phyloP scores from a whole-genome alignment of 2,329 filamentous ascomycete genomes.

The Sporothrix euskadiensis region DNA sequence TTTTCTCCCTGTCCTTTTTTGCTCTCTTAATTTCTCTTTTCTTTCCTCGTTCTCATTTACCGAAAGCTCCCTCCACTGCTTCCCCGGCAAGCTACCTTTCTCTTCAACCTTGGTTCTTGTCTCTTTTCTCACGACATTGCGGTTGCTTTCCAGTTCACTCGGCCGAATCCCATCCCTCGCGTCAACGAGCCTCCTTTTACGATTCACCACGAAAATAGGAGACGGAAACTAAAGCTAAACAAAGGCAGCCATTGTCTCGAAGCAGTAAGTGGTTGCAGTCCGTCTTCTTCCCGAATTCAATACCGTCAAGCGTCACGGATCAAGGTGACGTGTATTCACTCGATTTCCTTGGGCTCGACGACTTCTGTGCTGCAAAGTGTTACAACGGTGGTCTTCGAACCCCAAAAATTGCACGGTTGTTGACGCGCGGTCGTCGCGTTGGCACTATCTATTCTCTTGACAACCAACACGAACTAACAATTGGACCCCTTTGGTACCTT shows the following conservation, averaged over 20 bases:
- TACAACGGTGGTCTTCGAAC: not conserved
- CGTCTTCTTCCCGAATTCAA: not conserved
- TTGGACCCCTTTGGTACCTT: not conserved
- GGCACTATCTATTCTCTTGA: not conserved
- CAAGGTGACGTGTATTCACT: not conserved
- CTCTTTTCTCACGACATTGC: slow-evolving; percentile 2
- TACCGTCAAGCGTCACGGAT: not conserved
- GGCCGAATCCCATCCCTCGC: not conserved
- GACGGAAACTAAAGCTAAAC: not conserved
- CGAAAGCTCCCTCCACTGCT: slow-evolving; percentile 10
- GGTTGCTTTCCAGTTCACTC: not conserved
- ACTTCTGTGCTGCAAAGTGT: not conserved
- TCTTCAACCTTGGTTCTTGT: slow-evolving; percentile 4
- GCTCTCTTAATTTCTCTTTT: slow-evolving; percentile 12
- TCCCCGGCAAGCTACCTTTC: slow-evolving; percentile 16
- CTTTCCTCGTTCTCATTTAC: slow-evolving; percentile 10
- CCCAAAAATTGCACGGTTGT: not conserved
- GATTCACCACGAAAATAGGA: not conserved
- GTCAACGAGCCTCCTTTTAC: slow-evolving; percentile 3
- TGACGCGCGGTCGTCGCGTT: slow-evolving; percentile 12
- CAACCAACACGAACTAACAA: slow-evolving; percentile 15
- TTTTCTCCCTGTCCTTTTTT: slow-evolving; percentile 17
- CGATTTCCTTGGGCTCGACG: not conserved
- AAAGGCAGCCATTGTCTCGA: slow-evolving; percentile 12
- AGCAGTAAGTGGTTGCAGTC: not conserved